A percentile compares a stretch with the other conserved stretches of the same genome.
These are phyloP conservation scores for Lactifluus echinatus DNA, from an alignment of 768 basidiomycete species.

Conservation along the genomic window DNA sequence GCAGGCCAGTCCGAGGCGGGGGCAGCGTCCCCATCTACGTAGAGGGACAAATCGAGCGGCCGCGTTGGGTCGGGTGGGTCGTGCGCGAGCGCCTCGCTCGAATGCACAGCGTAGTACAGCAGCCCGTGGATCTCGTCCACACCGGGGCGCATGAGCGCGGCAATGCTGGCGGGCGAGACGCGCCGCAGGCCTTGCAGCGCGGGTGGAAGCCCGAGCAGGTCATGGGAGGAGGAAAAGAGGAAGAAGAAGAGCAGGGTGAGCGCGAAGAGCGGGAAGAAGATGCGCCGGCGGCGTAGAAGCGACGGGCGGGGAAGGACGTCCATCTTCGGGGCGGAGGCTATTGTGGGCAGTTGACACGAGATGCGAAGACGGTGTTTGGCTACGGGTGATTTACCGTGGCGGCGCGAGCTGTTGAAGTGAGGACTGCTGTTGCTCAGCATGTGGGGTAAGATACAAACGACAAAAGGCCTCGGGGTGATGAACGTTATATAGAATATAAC, in stretches of 20 bases:
- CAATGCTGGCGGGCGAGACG: conserved; percentile 17
- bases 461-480: not conserved
- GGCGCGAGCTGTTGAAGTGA: conserved; percentile 1
- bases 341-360: not conserved
- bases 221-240: conserved; percentile 17
- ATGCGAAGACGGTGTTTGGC: conserved; percentile 8
- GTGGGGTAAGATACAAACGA: not conserved
- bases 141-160: conserved; percentile 7
- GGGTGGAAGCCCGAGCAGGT: conserved; percentile 9
- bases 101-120: conserved; percentile 53
- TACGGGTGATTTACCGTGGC: not conserved
- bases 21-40: conserved; percentile 39
- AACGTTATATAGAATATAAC: not conserved
- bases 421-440: not conserved
- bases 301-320: not conserved
- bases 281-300: conserved; percentile 1
- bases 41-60: conserved; percentile 44
- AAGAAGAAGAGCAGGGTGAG: conserved; percentile 6
- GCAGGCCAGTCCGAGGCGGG: conserved; percentile 33
- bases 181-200: conserved; percentile 8
- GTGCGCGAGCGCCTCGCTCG: conserved; percentile 33
- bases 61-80: conserved; percentile 32
- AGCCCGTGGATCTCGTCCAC: conserved; percentile 56
- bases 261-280: not conserved
- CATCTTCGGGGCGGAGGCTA: not conserved